Conservation (phyloP, 352 stramenopile genomes). For the Halophytophthora polymorphica region DNA sequence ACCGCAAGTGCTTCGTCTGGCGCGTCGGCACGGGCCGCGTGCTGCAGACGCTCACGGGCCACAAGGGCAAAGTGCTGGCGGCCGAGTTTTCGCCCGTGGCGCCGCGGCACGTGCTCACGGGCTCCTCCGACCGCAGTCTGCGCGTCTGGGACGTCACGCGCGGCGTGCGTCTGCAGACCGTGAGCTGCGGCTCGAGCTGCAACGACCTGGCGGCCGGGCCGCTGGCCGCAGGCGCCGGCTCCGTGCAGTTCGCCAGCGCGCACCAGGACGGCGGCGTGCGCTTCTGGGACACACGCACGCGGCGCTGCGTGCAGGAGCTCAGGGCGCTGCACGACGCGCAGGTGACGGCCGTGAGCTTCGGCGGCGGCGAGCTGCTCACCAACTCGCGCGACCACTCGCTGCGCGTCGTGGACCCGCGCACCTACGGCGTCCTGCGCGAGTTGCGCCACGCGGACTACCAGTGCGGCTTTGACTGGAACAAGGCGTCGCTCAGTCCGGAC, state of each 20-base stretch:
- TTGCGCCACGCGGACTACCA: conserved; percentile 55
- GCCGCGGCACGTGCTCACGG: conserved; percentile 69
- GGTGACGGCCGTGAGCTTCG: conserved; percentile 75
- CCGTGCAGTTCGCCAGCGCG: conserved; percentile 69
- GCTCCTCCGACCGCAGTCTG: conserved; percentile 71
- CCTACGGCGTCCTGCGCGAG: conserved; percentile 42
- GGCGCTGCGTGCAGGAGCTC: conserved; percentile 52
- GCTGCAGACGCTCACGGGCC: conserved; percentile 78
- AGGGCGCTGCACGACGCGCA: conserved; percentile 59
- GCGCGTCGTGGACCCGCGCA: conserved; percentile 64
- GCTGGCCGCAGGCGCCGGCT: conserved; percentile 21
- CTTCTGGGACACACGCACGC: conserved; percentile 72
- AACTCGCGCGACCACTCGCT: conserved; percentile 79
- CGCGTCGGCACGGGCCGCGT: conserved; percentile 76
- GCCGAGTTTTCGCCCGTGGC: conserved; percentile 66
- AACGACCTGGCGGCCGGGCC: conserved; percentile 65
- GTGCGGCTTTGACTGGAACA: conserved; percentile 77
- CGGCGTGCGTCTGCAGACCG: conserved; percentile 62
- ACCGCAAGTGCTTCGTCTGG: conserved; percentile 86
- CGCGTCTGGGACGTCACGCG: conserved; percentile 73
- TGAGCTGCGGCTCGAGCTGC: conserved; percentile 79
- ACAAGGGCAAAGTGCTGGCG: conserved; percentile 83
- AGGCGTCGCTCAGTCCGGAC: conserved; percentile 74
- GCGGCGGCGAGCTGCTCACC: conserved; percentile 49
- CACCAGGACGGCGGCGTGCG: conserved; percentile 77